Evolutionary conservation across 768 basidiomycete genomes (phyloP).

Genomic region (Lactarius indigo): DNA sequence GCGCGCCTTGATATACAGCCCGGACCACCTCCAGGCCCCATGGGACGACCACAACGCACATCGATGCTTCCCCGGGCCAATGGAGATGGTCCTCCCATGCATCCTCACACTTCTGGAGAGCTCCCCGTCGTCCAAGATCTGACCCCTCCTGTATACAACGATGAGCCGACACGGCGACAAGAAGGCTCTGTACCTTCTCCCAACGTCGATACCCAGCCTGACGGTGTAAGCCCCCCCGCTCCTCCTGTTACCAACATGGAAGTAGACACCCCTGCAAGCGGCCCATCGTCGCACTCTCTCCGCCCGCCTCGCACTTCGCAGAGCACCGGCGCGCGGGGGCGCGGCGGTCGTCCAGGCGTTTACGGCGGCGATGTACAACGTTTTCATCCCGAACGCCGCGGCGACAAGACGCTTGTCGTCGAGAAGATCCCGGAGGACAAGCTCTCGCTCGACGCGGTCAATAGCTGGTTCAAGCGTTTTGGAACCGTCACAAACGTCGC

Average conservation of each 20-base stretch:
- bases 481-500: constrained; percentile 92
- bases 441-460: constrained; percentile 72
- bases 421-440: constrained; percentile 91
- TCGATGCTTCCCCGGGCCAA: constrained; percentile 55
- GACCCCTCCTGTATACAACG: constrained; percentile 50
- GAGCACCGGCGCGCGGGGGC: constrained; percentile 31
- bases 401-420: constrained; percentile 82
- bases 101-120: constrained; percentile 54
- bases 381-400: constrained; percentile 63
- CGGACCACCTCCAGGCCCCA: constrained; percentile 30
- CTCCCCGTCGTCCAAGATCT: constrained; percentile 82
- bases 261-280: constrained; percentile 35
- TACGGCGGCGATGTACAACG: constrained; percentile 63
- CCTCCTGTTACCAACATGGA: constrained; percentile 21
- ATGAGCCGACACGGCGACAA: constrained; percentile 13
- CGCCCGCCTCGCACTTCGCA: constrained; percentile 16
- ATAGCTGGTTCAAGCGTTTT: constrained; percentile 88
- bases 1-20: constrained; percentile 76
- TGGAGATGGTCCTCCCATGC: constrained; percentile 39
- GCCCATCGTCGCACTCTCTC: constrained; percentile 29
- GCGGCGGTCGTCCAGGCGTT: constrained; percentile 47
- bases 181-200: constrained; percentile 8
- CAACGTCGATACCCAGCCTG: constrained; percentile 1
- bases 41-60: constrained; percentile 46
- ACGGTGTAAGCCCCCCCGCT: constrained; percentile 1